Conservation (phyloP, 2,329 filamentous ascomycete genomes). For the Calonectria montana region DNA sequence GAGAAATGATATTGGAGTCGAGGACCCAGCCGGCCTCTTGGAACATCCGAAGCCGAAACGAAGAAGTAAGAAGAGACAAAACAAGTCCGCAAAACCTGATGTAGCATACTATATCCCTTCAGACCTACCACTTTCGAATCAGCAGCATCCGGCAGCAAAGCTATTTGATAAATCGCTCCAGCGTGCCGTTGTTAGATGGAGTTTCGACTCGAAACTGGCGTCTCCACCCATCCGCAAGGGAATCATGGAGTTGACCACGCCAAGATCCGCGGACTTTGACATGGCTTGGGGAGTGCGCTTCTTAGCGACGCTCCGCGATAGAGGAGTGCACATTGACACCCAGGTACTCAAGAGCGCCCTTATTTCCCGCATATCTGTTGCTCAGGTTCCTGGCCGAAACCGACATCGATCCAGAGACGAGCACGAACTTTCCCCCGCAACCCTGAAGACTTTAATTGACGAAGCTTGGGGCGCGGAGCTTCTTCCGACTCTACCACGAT, state of each 20-base stretch:
- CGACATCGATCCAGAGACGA: conserved; percentile 45
- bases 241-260: conserved; percentile 18
- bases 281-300: conserved; percentile 52
- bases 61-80: neutral
- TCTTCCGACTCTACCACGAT: conserved; percentile 36
- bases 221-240: conserved; percentile 29
- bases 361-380: conserved; percentile 45
- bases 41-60: neutral
- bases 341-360: conserved; percentile 45
- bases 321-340: conserved; percentile 49
- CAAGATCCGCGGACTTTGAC: conserved; percentile 42
- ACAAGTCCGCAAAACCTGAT: neutral
- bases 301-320: conserved; percentile 48
- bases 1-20: conserved; percentile 35
- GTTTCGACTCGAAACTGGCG: conserved; percentile 54
- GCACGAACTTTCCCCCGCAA: conserved; percentile 44
- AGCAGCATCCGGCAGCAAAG: conserved; percentile 58
- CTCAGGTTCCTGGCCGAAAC: conserved; percentile 41
- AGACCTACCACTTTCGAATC: conserved; percentile 56
- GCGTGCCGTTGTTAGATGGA: conserved; percentile 56
- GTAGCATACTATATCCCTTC: conserved; percentile 43
- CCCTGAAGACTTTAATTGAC: conserved; percentile 48
- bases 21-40: neutral
- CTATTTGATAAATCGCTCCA: conserved; percentile 58
- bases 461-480: conserved; percentile 49